These are phyloP conservation scores for Rhizophagus prolifer DNA, from an alignment of 192 early-diverging fungal species.

Conservation along the genomic window DNA sequence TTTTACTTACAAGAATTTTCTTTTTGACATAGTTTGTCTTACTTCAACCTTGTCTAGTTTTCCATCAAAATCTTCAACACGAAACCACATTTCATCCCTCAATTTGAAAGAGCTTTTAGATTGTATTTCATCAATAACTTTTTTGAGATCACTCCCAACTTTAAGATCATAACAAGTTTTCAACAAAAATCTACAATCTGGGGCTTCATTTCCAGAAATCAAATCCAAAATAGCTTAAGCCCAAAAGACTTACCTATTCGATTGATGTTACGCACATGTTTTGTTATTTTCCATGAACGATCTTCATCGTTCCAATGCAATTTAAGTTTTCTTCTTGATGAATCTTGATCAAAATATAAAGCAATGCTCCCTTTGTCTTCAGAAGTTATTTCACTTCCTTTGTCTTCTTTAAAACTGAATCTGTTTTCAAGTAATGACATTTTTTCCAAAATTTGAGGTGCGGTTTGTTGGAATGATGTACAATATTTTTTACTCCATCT, in stretches of 20 bases:
- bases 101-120: neutral
- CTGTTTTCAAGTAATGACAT: neutral
- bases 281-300: slow-evolving; percentile 15
- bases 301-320: slow-evolving; percentile 16
- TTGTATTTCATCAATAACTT: slow-evolving; percentile 4
- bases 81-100: slow-evolving; percentile 15
- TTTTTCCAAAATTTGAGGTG: slow-evolving; percentile 13
- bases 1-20: neutral
- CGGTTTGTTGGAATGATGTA: slow-evolving; percentile 10
- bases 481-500: too few species aligned
- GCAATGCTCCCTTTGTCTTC: slow-evolving; percentile 8
- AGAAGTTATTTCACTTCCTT: neutral
- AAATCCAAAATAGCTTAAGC: slow-evolving; percentile 19
- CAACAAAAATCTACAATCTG: slow-evolving; percentile 14
- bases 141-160: neutral
- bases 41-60: neutral
- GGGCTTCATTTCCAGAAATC: slow-evolving; percentile 4
- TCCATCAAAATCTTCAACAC: neutral
- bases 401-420: slow-evolving; percentile 2
- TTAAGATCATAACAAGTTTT: slow-evolving; percentile 7
- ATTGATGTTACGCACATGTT: neutral
- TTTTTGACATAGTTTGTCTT: slow-evolving; percentile 8
- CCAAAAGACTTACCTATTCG: slow-evolving; percentile 4
- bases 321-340: slow-evolving; percentile 9
- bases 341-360: neutral